Evolutionary conservation across 2,329 filamentous ascomycete species (phyloP), one percentile per base, ranked within the genome.

Genomic region (Didymella keratinophila): DNA sequence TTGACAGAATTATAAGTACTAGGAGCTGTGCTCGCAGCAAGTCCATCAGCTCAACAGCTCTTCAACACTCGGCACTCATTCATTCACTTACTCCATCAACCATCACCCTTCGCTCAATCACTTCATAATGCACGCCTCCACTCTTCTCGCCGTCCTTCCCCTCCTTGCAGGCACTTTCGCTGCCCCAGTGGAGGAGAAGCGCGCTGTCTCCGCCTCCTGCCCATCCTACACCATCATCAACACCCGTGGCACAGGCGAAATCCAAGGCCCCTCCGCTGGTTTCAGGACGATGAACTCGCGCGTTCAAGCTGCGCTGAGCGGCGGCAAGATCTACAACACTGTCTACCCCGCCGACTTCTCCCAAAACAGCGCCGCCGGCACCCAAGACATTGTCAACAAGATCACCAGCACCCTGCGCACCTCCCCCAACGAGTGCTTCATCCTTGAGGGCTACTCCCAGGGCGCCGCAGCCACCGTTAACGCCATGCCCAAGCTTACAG

Each of bases 371-470:
- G 48, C 60, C 2, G 51, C 55, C 1, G 75, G 70, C 2, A 76
- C 75, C 4, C 21, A 28, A 11, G 73, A 75, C 46, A 78, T 78
- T 48, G 52, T 78, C 62, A 68, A 71, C 61, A 62, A 74, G n/a
- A 66, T 78, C 56, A 58, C 58, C 4, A 56, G 54, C 12, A 70
- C 63, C 6, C 65, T 77, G 1, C n/a, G 30, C 0, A 46, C 62
- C 0, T 65, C 62, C 37, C 68, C 75, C 1, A 63, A 67, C 32
- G 66, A 70, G 46, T 78, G 75, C 60, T 76, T 77, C 58, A 71
- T 77, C 46, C 67, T 78, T 1, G 69, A 78, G 50, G 76, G 76
- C 18, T 77, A 78, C 63, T 74, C 70, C 2, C 76, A 78, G 56
- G 76, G 73, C 20, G 76, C 76, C 2, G 68, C 72, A 8, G 76